These are phyloP conservation scores for Clonostachys byssicola DNA, from an alignment of 2,329 filamentous ascomycete genomes.

Conservation along the genomic window DNA sequence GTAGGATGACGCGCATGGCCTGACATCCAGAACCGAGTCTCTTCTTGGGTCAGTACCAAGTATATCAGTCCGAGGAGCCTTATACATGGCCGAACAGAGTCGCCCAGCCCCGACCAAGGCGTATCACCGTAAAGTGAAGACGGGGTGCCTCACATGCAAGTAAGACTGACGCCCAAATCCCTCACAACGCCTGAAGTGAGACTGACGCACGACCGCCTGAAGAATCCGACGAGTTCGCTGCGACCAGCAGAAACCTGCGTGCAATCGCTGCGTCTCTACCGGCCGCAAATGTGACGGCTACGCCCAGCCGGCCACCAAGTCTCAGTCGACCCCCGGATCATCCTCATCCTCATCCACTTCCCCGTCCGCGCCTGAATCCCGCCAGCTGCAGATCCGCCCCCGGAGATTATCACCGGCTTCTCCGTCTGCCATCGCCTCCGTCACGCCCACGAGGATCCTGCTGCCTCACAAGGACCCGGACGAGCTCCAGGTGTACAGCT, in stretches of 20 bases:
- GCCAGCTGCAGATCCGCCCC: neutral
- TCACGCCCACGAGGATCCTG: neutral
- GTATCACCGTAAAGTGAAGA: neutral
- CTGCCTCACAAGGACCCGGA: slow-evolving; percentile 1
- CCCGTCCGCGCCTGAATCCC: neutral
- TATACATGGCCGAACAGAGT: too few relatives aligned
- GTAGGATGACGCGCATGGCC: too few relatives aligned
- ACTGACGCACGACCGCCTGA: neutral
- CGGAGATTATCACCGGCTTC: neutral
- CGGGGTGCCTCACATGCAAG: neutral
- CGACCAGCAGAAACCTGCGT: slow-evolving; percentile 19
- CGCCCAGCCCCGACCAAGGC: too few relatives aligned
- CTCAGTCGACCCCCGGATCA: neutral
- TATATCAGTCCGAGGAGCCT: too few relatives aligned
- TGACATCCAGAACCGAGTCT: too few relatives aligned
- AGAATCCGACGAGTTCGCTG: slow-evolving; percentile 22
- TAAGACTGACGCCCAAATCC: neutral
- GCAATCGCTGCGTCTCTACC: slow-evolving; percentile 15
- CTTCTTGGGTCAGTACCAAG: too few relatives aligned
- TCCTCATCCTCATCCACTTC: neutral
- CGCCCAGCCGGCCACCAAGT: neutral
- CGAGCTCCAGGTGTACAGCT: neutral
- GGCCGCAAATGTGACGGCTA: slow-evolving; percentile 23
- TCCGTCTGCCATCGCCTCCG: neutral
- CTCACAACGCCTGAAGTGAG: neutral